phyloP scores from a whole-genome alignment of 805 yeast species.

The Cyberlindnera japonica region DNA sequence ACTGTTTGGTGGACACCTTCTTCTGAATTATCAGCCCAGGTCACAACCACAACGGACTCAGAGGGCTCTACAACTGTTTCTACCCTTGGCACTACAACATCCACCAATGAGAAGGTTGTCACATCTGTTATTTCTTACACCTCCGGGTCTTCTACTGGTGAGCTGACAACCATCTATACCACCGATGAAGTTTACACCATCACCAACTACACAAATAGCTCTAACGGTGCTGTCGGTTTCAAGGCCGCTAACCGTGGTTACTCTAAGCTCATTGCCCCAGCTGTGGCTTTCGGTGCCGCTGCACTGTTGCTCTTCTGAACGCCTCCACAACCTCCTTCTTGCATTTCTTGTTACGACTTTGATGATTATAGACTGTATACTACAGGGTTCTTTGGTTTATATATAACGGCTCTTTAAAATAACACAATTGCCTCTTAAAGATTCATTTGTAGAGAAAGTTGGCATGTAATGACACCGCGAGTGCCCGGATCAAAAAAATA shows the following conservation, averaged over 20 bases:
- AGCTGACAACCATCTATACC: conserved; percentile 14
- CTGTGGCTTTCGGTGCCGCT: conserved; percentile 15
- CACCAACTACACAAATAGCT: conserved; percentile 13
- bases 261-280: conserved; percentile 11
- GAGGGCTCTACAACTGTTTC: conserved; percentile 12
- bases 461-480: background rate
- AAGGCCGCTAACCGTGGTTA: conserved; percentile 5
- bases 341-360: conserved; percentile 3
- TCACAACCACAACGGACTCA: conserved; percentile 11
- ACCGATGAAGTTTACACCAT: conserved; percentile 13
- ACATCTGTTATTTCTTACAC: conserved; percentile 14
- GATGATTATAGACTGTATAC: conserved; percentile 4
- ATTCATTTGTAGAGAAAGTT: background rate
- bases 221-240: conserved; percentile 14
- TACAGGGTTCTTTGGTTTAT: background rate
- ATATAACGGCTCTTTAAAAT: background rate
- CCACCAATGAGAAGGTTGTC: conserved; percentile 12
- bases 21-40: conserved; percentile 6
- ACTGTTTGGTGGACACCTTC: conserved; percentile 16
- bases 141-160: conserved; percentile 18
- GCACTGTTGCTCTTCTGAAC: conserved; percentile 10
- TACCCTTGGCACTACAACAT: conserved; percentile 12
- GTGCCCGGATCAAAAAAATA: background rate
- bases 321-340: background rate
- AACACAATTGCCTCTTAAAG: background rate